Percentiles rank a stretch among this genome's conserved stretches.
Conservation (phyloP, 2,329 filamentous ascomycete species). For the Orbilia oligospora region DNA sequence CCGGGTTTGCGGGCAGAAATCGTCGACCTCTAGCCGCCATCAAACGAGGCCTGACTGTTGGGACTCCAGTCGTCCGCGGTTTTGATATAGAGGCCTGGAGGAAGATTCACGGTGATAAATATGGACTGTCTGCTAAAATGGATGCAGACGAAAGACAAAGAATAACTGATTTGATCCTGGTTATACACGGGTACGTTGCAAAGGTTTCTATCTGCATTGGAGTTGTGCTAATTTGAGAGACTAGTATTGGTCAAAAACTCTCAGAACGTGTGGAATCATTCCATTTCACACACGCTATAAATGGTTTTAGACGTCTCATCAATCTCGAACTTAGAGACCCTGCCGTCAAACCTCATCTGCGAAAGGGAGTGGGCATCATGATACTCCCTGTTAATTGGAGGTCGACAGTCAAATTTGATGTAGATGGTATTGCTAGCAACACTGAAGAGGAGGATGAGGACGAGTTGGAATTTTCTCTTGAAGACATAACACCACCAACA, state of each 20-base stretch:
- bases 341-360: conserved; percentile 80
- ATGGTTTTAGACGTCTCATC: conserved; percentile 85
- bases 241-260: conserved; percentile 88
- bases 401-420: conserved; percentile 87
- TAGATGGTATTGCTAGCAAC: conserved; percentile 73
- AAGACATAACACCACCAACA: conserved; percentile 91
- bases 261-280: conserved; percentile 95
- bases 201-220: not conserved
- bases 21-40: conserved; percentile 85
- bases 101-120: conserved; percentile 71
- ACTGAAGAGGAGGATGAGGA: conserved; percentile 73
- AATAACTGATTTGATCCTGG: conserved; percentile 88
- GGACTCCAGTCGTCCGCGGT: conserved; percentile 88
- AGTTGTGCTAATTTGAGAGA: not conserved
- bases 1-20: conserved; percentile 67
- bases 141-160: conserved; percentile 72
- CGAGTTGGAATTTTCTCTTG: conserved; percentile 77
- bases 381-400: conserved; percentile 95
- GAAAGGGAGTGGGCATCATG: conserved; percentile 85
- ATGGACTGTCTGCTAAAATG: conserved; percentile 66
- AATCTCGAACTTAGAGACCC: conserved; percentile 85
- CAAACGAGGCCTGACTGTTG: conserved; percentile 83
- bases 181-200: conserved; percentile 79
- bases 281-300: conserved; percentile 97
- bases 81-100: conserved; percentile 86